Conservation (phyloP, 495 filamentous ascomycete species). For the Mytilinidion resinicola region DNA sequence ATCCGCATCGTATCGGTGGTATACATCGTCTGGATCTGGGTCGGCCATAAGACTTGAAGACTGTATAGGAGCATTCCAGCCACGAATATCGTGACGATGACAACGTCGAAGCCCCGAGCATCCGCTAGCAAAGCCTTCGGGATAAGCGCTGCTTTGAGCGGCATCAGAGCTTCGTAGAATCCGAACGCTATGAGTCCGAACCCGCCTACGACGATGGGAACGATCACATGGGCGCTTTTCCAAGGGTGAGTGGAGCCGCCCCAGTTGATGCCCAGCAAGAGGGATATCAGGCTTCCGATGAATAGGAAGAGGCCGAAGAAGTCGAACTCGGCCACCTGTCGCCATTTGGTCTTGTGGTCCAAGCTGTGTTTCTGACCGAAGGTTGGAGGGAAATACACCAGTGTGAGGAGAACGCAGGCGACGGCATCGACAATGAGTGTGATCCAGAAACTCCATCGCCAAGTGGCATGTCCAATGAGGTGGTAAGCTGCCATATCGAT, state of each 20-base stretch:
- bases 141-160: constrained; percentile 5
- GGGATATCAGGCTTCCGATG: constrained; percentile 1
- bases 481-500: not conserved
- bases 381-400: constrained; percentile 1
- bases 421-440: not conserved
- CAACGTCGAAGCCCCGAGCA: not conserved
- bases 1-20: not conserved
- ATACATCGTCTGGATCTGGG: not conserved
- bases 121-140: not conserved
- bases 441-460: constrained; percentile 6
- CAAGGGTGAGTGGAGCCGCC: constrained; percentile 7
- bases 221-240: constrained; percentile 4
- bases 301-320: constrained; percentile 3
- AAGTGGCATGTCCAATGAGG: not conserved
- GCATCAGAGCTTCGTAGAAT: constrained; percentile 8
- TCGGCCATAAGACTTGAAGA: not conserved
- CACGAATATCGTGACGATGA: not conserved
- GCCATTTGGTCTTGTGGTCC: constrained; percentile 5
- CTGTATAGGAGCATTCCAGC: not conserved
- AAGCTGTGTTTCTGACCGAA: constrained; percentile 2
- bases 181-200: constrained; percentile 8
- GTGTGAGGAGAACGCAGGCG: not conserved
- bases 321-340: not conserved
- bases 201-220: constrained; percentile 7
- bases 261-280: constrained; percentile 10